Evolutionary conservation across 805 yeast species (phyloP).

Genomic region (Saccharomycopsis fodiens): DNA sequence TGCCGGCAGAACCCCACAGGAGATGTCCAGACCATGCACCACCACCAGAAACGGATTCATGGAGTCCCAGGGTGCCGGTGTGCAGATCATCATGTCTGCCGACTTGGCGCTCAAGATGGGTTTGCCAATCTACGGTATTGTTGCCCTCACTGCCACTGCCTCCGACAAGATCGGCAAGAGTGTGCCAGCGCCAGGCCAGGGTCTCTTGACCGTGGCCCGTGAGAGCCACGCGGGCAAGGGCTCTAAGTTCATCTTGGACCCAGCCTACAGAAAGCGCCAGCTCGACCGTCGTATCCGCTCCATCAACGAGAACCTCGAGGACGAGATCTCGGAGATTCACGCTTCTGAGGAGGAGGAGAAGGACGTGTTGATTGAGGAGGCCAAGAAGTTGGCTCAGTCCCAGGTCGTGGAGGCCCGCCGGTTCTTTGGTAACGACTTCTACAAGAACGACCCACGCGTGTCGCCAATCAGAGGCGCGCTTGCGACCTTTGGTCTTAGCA

Average conservation of each 20-base stretch:
- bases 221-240: slow-evolving; percentile 60
- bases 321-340: slow-evolving; percentile 55
- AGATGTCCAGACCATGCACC: slow-evolving; percentile 98
- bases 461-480: slow-evolving; percentile 96
- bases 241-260: slow-evolving; percentile 59
- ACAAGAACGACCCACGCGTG: slow-evolving; percentile 83
- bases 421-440: slow-evolving; percentile 95
- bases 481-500: slow-evolving; percentile 85
- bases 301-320: slow-evolving; percentile 63
- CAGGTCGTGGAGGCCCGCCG: slow-evolving; percentile 85
- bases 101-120: slow-evolving; percentile 95
- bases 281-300: slow-evolving; percentile 72
- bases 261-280: slow-evolving; percentile 91
- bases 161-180: slow-evolving; percentile 98
- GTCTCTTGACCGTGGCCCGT: slow-evolving; percentile 96
- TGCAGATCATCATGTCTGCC: slow-evolving; percentile 93
- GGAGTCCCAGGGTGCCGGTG: slow-evolving; percentile 99
- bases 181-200: slow-evolving; percentile 99
- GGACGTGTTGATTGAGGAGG: slow-evolving; percentile 62
- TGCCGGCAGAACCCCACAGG: slow-evolving; percentile 95
- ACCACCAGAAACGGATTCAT: slow-evolving; percentile 95
- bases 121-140: slow-evolving; percentile 94
- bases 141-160: slow-evolving; percentile 94
- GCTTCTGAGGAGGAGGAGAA: slow-evolving; percentile 42
- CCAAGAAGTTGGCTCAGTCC: slow-evolving; percentile 72